Conservation (phyloP, 2,329 filamentous ascomycete species). For the Lojkania enalia region DNA sequence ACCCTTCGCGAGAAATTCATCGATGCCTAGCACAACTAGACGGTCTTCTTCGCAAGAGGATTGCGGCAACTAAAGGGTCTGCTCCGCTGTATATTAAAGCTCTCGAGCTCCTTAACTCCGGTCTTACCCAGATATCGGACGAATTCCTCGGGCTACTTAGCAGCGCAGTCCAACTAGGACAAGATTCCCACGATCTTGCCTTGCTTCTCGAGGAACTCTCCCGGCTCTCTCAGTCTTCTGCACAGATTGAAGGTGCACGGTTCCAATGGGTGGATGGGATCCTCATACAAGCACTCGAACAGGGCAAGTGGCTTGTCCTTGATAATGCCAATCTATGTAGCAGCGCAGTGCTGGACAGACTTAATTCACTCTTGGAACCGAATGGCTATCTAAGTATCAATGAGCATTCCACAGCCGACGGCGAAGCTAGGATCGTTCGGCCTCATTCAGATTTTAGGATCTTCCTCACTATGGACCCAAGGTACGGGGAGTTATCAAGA, state of each 20-base stretch:
- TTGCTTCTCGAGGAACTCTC: slow-evolving; percentile 55
- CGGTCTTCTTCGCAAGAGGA: slow-evolving; percentile 53
- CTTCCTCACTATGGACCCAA: slow-evolving; percentile 90
- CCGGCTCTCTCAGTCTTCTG: slow-evolving; percentile 56
- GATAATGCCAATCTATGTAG: slow-evolving; percentile 98
- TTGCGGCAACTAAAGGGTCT: slow-evolving; percentile 17
- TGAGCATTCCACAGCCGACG: slow-evolving; percentile 83
- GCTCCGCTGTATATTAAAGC: slow-evolving; percentile 8
- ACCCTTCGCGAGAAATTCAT: slow-evolving; percentile 73
- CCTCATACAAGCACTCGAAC: slow-evolving; percentile 81
- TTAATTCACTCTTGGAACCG: slow-evolving; percentile 93
- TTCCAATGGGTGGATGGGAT: slow-evolving; percentile 98
- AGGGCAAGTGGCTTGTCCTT: slow-evolving; percentile 89
- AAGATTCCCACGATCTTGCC: slow-evolving; percentile 9
- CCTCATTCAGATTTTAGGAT: slow-evolving; percentile 88
- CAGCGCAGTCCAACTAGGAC: slow-evolving; percentile 15
- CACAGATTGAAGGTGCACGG: slow-evolving; percentile 69
- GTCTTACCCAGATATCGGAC: neutral
- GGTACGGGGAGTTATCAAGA: slow-evolving; percentile 88
- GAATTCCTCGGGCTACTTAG: slow-evolving; percentile 18
- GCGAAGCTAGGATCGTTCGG: slow-evolving; percentile 75
- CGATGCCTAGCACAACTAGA: slow-evolving; percentile 60
- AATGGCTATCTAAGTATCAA: slow-evolving; percentile 88
- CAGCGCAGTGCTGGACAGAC: slow-evolving; percentile 86
- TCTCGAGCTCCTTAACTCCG: slow-evolving; percentile 1